Evolutionary conservation across 129 eudicot genomes (phyloP), one percentile per base, ranked within the genome.

Genomic region (Chrysanthemum makinoi): DNA sequence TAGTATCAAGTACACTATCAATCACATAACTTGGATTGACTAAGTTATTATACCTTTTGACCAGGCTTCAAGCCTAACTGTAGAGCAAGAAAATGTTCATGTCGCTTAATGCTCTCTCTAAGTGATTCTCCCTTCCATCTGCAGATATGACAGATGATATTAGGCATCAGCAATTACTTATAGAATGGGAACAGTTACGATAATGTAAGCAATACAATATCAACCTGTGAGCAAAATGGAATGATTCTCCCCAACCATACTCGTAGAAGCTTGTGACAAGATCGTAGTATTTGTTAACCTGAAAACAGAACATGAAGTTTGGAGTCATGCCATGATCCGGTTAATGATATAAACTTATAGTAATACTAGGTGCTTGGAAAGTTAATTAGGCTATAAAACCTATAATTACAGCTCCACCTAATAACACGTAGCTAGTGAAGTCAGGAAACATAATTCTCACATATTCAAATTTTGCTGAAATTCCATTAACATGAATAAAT

Each of bases 211-310:
- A 52, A 57, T 49, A 55, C 17, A 49, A 26, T 14, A 59, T 48
- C 72, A 64, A 90, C 99, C 99, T 95, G 62, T 76, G 91, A 13
- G 99, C 99, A 86, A 95, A 90, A 81, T 95, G 99, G 78, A 95
- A 95, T 75, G 99, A 95, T 74, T 95, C 99, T 82, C 99, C 99
- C 99, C 96, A 95, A 51, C 99, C 99, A 84, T 90, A 90, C 80
- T 95, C 99, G 44, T 95, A 95, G 84, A 90, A 95, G 87, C 99
- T 95, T 17, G 99, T 95, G 65, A 80, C 97, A 56, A 95, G 96
- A 79, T 95, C 97, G 73, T 95, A 95, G 53, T 95, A 95, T 73
- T 95, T 95, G 68, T 90, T 95, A 16, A 90, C 97, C 99, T 94
- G 89, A 16, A 16, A 78, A 71, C 26, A 75, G 46, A 33, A 16